phyloP scores from a whole-genome alignment of 2,329 filamentous ascomycete genomes.

The Colletotrichum higginsianum region DNA sequence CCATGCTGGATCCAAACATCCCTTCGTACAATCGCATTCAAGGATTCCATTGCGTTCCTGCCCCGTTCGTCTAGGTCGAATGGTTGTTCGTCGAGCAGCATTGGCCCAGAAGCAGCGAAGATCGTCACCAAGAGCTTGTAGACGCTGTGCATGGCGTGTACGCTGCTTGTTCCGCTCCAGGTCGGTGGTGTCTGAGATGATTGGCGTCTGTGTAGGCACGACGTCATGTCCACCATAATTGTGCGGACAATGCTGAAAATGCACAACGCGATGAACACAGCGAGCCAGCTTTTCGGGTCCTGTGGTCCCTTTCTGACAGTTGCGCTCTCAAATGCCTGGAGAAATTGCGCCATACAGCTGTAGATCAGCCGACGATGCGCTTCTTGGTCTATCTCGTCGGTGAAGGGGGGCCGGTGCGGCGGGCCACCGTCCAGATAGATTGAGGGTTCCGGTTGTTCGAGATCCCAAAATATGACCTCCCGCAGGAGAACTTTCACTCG shows the following conservation, averaged over 20 bases:
- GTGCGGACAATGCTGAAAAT: conserved; percentile 71
- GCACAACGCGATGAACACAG: conserved; percentile 68
- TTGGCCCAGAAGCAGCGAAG: conserved; percentile 61
- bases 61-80: conserved; percentile 62
- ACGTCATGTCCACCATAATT: conserved; percentile 64
- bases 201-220: conserved; percentile 45
- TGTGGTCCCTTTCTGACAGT: conserved; percentile 57
- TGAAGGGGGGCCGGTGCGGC: conserved; percentile 44
- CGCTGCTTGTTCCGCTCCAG: conserved; percentile 26
- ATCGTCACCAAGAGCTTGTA: conserved; percentile 67
- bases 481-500: conserved; percentile 69
- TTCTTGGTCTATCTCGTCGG: conserved; percentile 62
- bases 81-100: conserved; percentile 61
- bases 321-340: conserved; percentile 66
- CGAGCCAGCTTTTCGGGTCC: conserved; percentile 63
- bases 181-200: conserved; percentile 28
- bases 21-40: conserved; percentile 62
- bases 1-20: conserved; percentile 63
- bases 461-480: conserved; percentile 68
- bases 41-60: conserved; percentile 58
- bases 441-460: conserved; percentile 64
- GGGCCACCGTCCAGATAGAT: conserved; percentile 53
- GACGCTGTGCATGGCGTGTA: conserved; percentile 61
- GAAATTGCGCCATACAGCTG: conserved; percentile 65
- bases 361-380: conserved; percentile 65